A percentile compares a stretch with the other conserved stretches of the same genome.
Evolutionary conservation across 495 filamentous ascomycete species (phyloP).

Genomic region (Venustampulla echinocandica): DNA sequence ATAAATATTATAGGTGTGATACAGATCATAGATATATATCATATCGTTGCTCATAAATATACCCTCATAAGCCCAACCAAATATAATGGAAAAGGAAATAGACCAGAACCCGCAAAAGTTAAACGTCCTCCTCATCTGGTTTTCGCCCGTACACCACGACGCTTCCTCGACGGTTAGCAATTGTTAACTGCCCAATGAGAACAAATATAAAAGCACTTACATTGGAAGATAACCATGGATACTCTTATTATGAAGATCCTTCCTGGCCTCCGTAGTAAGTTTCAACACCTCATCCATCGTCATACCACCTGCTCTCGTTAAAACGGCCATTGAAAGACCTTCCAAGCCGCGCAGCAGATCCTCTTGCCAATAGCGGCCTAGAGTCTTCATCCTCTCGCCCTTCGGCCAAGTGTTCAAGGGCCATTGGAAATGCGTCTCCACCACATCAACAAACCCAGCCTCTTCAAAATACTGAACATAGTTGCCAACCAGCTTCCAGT

Average conservation of each 20-base stretch:
- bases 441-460: not conserved
- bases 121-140: not conserved
- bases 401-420: conserved; percentile 44
- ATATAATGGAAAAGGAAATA: too few species aligned
- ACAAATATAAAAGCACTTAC: not conserved
- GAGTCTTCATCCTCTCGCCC: conserved; percentile 27
- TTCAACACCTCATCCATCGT: conserved; percentile 5
- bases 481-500: not conserved
- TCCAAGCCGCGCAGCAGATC: conserved; percentile 2
- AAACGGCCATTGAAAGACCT: conserved; percentile 32
- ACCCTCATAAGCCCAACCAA: too few species aligned
- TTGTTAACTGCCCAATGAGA: not conserved
- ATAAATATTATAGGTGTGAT: too few species aligned
- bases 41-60: too few species aligned
- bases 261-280: conserved; percentile 1
- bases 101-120: too few species aligned
- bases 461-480: not conserved
- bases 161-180: not conserved
- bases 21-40: too few species aligned
- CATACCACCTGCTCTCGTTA: conserved; percentile 3
- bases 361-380: conserved; percentile 2
- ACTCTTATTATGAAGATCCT: conserved; percentile 3
- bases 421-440: conserved; percentile 25
- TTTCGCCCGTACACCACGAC: conserved; percentile 4
- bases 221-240: conserved; percentile 11